Conservation (phyloP, 1,139 yeast genomes). For the Geotrichum europaeum region DNA sequence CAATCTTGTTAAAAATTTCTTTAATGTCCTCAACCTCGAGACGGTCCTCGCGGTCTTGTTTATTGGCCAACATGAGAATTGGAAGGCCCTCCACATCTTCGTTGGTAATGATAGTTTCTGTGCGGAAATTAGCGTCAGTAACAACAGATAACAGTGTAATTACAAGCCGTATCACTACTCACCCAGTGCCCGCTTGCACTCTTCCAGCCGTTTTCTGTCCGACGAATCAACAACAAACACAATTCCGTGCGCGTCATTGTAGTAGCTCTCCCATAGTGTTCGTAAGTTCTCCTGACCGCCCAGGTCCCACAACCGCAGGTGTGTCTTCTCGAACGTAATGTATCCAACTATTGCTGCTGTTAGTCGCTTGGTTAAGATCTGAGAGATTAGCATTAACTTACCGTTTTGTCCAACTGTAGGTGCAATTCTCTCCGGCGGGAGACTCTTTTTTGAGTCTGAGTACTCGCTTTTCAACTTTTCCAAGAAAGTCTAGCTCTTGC, state of each 20-base stretch:
- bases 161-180: neutral
- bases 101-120: slow-evolving; percentile 41
- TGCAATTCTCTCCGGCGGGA: slow-evolving; percentile 46
- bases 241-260: slow-evolving; percentile 80
- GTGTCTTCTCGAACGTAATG: slow-evolving; percentile 47
- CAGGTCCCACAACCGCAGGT: slow-evolving; percentile 86
- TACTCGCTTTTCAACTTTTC: slow-evolving; percentile 55
- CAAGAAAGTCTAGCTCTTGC: slow-evolving; percentile 44
- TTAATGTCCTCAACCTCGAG: slow-evolving; percentile 74
- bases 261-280: slow-evolving; percentile 82
- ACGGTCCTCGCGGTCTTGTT: slow-evolving; percentile 83
- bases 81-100: slow-evolving; percentile 73
- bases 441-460: slow-evolving; percentile 36
- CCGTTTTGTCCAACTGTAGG: slow-evolving; percentile 75
- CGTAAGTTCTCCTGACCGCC: slow-evolving; percentile 88
- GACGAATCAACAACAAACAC: slow-evolving; percentile 90
- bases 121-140: neutral
- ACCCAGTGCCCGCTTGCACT: slow-evolving; percentile 61
- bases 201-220: slow-evolving; percentile 74
- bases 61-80: slow-evolving; percentile 87
- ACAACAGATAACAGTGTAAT: neutral
- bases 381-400: neutral
- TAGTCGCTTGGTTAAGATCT: slow-evolving; percentile 8
- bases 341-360: slow-evolving; percentile 38
- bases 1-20: slow-evolving; percentile 71